Conservation (phyloP, 2,329 filamentous ascomycete species). For the Trichoderma brevicompactum region DNA sequence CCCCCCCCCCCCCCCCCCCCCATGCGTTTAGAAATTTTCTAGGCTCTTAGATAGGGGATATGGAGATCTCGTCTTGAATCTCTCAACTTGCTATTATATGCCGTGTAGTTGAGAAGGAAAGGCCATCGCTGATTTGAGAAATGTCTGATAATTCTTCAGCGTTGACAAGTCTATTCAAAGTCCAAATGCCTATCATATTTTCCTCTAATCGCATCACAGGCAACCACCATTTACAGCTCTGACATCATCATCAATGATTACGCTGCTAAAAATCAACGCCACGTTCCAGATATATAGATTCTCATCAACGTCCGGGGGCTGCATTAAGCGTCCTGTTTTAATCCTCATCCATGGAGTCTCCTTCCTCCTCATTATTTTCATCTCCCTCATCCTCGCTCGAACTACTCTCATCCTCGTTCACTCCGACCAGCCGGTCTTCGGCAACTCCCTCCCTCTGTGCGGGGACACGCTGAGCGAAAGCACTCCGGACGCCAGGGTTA, state of each 20-base stretch:
- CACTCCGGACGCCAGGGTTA: constrained; percentile 81
- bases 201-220: not conserved
- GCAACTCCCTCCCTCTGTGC: constrained; percentile 61
- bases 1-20: no score
- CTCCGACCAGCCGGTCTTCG: constrained; percentile 76
- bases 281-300: constrained; percentile 22
- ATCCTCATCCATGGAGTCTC: constrained; percentile 37
- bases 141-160: not conserved
- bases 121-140: not conserved
- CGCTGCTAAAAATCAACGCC: constrained; percentile 20
- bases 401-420: constrained; percentile 70
- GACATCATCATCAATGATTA: constrained; percentile 4
- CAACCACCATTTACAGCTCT: not conserved
- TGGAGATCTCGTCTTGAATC: not conserved
- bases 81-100: no score
- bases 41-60: not conserved
- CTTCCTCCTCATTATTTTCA: constrained; percentile 31
- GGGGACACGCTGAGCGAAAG: constrained; percentile 71
- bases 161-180: constrained; percentile 10
- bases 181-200: constrained; percentile 5
- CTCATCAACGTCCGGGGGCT: constrained; percentile 8
- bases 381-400: constrained; percentile 65
- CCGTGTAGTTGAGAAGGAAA: no score
- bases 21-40: not conserved
- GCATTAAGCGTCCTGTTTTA: constrained; percentile 26